Evolutionary conservation across 2,329 filamentous ascomycete genomes (phyloP).

Genomic region (Scedosporium boydii): DNA sequence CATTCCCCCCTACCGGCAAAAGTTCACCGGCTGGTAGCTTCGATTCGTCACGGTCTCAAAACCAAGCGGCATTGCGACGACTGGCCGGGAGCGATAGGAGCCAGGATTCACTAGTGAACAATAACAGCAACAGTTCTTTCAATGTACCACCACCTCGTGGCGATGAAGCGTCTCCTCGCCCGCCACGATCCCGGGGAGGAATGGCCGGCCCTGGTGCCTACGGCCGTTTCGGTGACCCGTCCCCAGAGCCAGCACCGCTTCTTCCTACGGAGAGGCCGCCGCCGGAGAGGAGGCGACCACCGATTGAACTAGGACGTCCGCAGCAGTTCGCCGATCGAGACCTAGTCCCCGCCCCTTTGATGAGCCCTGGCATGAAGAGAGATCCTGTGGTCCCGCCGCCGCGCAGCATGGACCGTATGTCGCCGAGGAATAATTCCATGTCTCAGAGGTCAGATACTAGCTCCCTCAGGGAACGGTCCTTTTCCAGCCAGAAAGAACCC

Average conservation of each 20-base stretch:
- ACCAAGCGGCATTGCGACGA: constrained; percentile 34
- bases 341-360: constrained; percentile 48
- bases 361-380: constrained; percentile 37
- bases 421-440: constrained; percentile 32
- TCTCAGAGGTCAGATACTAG: constrained; percentile 10
- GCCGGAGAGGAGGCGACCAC: constrained; percentile 56
- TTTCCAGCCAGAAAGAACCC: constrained; percentile 9
- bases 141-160: constrained; percentile 28
- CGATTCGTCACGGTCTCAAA: constrained; percentile 35
- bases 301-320: constrained; percentile 52
- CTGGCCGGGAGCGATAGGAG: constrained; percentile 43
- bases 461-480: constrained; percentile 9
- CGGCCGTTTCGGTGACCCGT: constrained; percentile 7
- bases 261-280: constrained; percentile 31
- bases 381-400: constrained; percentile 38
- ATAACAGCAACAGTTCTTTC: constrained; percentile 33
- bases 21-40: constrained; percentile 42
- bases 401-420: constrained; percentile 39
- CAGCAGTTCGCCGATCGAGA: constrained; percentile 37
- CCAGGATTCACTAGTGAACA: constrained; percentile 35
- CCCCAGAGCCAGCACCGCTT: constrained; percentile 11
- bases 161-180: constrained; percentile 40
- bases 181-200: constrained; percentile 45
- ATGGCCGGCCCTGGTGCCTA: constrained; percentile 23
- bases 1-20: constrained; percentile 10